Conservation (phyloP, 1,139 yeast species). For the Yamadazyma sp. region DNA sequence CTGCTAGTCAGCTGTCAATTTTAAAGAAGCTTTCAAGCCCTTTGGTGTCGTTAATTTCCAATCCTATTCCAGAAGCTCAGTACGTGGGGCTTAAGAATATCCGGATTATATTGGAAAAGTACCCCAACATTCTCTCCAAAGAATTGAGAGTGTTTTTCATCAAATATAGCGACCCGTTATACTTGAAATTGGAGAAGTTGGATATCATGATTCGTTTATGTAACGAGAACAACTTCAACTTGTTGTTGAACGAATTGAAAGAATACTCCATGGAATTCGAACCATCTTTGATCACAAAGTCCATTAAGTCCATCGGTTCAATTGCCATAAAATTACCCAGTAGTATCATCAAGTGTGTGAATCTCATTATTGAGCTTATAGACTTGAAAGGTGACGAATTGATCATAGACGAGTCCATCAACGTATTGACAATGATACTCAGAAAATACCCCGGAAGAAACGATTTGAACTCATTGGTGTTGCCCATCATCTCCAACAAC, state of each 20-base stretch:
- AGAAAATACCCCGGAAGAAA: slow-evolving; percentile 71
- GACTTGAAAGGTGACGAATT: slow-evolving; percentile 75
- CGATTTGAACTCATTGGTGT: slow-evolving; percentile 60
- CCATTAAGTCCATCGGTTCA: slow-evolving; percentile 84
- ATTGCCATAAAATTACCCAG: slow-evolving; percentile 78
- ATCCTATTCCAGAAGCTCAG: slow-evolving; percentile 90
- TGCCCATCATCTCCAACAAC: slow-evolving; percentile 66
- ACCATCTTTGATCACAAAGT: slow-evolving; percentile 78
- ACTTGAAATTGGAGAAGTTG: slow-evolving; percentile 86
- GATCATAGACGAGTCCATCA: slow-evolving; percentile 75
- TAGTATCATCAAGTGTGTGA: slow-evolving; percentile 67
- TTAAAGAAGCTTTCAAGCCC: slow-evolving; percentile 87
- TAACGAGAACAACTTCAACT: slow-evolving; percentile 62
- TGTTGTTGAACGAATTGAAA: slow-evolving; percentile 78
- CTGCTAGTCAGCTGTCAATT: slow-evolving; percentile 37
- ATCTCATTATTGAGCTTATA: slow-evolving; percentile 68
- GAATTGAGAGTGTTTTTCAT: slow-evolving; percentile 91
- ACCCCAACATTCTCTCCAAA: slow-evolving; percentile 74
- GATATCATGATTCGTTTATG: slow-evolving; percentile 89
- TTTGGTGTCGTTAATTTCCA: slow-evolving; percentile 80
- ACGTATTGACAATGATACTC: slow-evolving; percentile 75
- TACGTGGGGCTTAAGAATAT: slow-evolving; percentile 92
- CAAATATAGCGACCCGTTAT: slow-evolving; percentile 92
- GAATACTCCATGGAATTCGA: slow-evolving; percentile 96
- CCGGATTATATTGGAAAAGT: slow-evolving; percentile 83